phyloP scores from a whole-genome alignment of 78 protist genomes.

The Creolimax fragrantissima region DNA sequence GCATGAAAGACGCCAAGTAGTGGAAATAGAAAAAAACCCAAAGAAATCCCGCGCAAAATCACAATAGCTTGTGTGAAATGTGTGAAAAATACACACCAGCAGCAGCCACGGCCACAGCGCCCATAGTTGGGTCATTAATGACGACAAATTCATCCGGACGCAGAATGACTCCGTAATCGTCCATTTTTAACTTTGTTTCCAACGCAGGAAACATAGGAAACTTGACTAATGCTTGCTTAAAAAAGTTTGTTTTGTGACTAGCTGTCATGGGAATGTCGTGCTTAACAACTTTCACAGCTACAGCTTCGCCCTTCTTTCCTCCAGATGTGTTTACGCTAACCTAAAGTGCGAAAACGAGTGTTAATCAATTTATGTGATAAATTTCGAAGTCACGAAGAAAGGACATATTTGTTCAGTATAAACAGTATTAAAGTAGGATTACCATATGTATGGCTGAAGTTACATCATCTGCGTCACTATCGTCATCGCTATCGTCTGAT shows the following conservation, averaged over 20 bases:
- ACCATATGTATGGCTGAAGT: background rate
- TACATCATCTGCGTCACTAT: background rate
- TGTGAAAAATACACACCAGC: background rate
- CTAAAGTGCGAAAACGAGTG: background rate
- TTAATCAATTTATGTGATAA: no score
- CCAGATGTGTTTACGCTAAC: background rate
- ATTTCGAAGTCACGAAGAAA: no score
- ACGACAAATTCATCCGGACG: background rate
- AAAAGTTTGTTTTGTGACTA: background rate
- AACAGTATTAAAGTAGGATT: no score
- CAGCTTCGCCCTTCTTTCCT: background rate
- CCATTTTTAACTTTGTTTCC: background rate
- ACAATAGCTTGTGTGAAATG: no score
- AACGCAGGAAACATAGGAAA: constrained; percentile 19
- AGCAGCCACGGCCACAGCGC: background rate
- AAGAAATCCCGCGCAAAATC: no score
- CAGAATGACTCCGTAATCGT: background rate
- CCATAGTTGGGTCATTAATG: background rate
- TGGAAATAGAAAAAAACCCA: no score
- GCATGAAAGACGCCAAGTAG: no score
- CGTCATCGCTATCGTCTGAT: background rate
- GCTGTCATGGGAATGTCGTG: background rate
- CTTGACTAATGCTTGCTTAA: background rate
- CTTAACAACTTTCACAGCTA: background rate
- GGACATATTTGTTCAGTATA: no score